Conservation (phyloP, 1,139 yeast genomes). For the Suhomyces anneliseae region DNA sequence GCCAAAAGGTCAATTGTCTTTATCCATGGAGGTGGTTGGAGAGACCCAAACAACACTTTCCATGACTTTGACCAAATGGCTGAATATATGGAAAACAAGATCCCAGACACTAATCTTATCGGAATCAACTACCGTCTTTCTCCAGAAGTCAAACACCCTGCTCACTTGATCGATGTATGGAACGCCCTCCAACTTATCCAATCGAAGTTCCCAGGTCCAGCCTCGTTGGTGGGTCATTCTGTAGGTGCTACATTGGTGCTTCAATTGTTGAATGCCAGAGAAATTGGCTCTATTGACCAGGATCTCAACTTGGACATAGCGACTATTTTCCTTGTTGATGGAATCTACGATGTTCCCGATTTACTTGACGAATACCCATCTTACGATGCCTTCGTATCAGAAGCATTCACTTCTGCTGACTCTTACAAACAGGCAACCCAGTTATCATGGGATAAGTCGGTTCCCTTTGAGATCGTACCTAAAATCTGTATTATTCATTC, state of each 20-base stretch:
- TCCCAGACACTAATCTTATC: slow-evolving; percentile 23
- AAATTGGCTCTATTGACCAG: background rate
- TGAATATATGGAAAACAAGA: slow-evolving; percentile 11
- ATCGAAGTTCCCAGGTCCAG: slow-evolving; percentile 12
- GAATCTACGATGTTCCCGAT: slow-evolving; percentile 46
- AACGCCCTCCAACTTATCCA: slow-evolving; percentile 40
- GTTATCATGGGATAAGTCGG: slow-evolving; percentile 15
- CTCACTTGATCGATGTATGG: slow-evolving; percentile 58
- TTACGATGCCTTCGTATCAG: slow-evolving; percentile 41
- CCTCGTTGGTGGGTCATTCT: slow-evolving; percentile 67
- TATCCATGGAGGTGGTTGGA: slow-evolving; percentile 92
- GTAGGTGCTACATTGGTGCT: slow-evolving; percentile 75
- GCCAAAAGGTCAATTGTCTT: slow-evolving; percentile 37
- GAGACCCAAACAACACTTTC: slow-evolving; percentile 63
- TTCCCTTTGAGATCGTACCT: slow-evolving; percentile 9
- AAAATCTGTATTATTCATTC: slow-evolving; percentile 28
- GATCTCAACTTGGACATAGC: background rate
- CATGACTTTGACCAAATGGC: slow-evolving; percentile 52
- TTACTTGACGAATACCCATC: slow-evolving; percentile 46
- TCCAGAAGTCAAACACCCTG: slow-evolving; percentile 63
- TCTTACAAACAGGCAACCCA: slow-evolving; percentile 28
- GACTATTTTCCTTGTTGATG: slow-evolving; percentile 39
- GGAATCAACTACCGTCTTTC: slow-evolving; percentile 71
- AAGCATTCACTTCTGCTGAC: slow-evolving; percentile 36
- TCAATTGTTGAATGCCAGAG: slow-evolving; percentile 47